A percentile compares a stretch with the other conserved stretches of the same genome.
phyloP scores from a whole-genome alignment of 768 basidiomycete species.

The Imleria badia region DNA sequence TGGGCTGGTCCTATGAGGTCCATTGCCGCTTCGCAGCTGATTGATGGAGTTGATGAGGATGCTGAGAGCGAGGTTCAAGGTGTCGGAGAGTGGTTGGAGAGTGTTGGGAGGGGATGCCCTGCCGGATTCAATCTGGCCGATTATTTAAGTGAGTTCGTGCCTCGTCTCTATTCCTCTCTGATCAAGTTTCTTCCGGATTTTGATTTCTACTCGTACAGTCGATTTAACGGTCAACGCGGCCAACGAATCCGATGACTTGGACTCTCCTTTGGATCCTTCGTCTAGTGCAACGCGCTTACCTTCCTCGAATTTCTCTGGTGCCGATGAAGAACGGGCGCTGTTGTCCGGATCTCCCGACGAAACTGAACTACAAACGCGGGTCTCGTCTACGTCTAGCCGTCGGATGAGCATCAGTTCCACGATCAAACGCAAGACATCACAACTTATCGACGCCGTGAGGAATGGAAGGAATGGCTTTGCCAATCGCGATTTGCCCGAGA shows the following conservation, averaged over 20 bases:
- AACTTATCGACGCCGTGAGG: slow-evolving; percentile 60
- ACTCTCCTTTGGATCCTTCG: slow-evolving; percentile 34
- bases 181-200: neutral
- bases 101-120: slow-evolving; percentile 82
- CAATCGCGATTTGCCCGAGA: slow-evolving; percentile 45
- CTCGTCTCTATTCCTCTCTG: neutral
- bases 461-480: slow-evolving; percentile 32
- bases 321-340: slow-evolving; percentile 71
- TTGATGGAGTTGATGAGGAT: slow-evolving; percentile 6
- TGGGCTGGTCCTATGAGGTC: slow-evolving; percentile 33
- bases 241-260: slow-evolving; percentile 32
- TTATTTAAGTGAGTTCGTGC: slow-evolving; percentile 71
- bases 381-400: slow-evolving; percentile 27
- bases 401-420: slow-evolving; percentile 48
- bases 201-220: slow-evolving; percentile 40
- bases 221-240: slow-evolving; percentile 69
- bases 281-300: slow-evolving; percentile 26
- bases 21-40: slow-evolving; percentile 1
- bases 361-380: slow-evolving; percentile 51
- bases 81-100: slow-evolving; percentile 63
- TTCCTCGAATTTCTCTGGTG: slow-evolving; percentile 43
- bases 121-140: slow-evolving; percentile 97
- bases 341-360: slow-evolving; percentile 47
- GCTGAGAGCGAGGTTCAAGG: slow-evolving; percentile 22
- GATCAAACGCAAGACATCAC: slow-evolving; percentile 72